Evolutionary conservation across 768 basidiomycete genomes (phyloP).

Genomic region (Pisolithus marmoratus): DNA sequence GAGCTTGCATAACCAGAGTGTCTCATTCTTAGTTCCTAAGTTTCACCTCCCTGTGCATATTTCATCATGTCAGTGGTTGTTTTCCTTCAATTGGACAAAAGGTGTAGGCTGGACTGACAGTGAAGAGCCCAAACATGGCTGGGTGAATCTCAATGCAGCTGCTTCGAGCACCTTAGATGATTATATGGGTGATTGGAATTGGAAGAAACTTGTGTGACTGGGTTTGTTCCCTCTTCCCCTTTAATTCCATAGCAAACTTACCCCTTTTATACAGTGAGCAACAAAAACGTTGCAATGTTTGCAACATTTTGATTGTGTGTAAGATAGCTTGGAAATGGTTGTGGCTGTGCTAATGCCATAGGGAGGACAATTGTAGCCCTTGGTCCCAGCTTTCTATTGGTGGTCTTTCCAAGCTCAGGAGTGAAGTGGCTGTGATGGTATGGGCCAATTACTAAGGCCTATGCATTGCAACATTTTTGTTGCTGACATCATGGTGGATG

Average conservation of each 20-base stretch:
- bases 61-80: constrained; percentile 21
- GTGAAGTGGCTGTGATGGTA: too few species aligned
- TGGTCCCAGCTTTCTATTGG: too few species aligned
- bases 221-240: constrained; percentile 14
- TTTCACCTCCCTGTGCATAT: constrained; percentile 35
- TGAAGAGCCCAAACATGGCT: constrained; percentile 32
- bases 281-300: too few species aligned
- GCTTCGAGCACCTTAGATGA: constrained; percentile 34
- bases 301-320: too few species aligned
- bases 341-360: too few species aligned
- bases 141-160: constrained; percentile 30
- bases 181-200: constrained; percentile 29
- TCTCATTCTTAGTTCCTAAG: constrained; percentile 25
- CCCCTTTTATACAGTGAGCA: too few species aligned
- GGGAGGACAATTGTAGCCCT: too few species aligned
- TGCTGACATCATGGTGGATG: too few species aligned
- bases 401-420: too few species aligned
- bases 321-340: too few species aligned
- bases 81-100: constrained; percentile 24
- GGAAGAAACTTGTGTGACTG: constrained; percentile 27
- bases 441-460: too few species aligned
- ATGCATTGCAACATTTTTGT: too few species aligned
- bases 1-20: background rate
- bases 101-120: constrained; percentile 4
- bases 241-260: background rate